Evolutionary conservation across 257 asterid genomes (phyloP), one percentile per base, ranked within the genome.

Genomic region (Plectranthus barbatus): DNA sequence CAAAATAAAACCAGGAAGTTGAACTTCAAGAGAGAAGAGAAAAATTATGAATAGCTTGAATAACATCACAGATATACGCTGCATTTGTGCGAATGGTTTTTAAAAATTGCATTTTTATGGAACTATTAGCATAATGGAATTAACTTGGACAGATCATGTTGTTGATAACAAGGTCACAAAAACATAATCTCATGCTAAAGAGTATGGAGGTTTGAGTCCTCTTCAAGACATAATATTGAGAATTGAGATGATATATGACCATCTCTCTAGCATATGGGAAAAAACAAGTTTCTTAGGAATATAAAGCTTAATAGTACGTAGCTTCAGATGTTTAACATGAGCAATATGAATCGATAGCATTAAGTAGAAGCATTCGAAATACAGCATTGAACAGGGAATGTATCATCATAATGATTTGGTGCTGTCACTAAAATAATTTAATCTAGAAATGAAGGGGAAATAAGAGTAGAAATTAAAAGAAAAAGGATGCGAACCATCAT

Each of bases 1-100:
- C 5, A 51, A 59, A 14, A 69, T 29, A 40, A 79, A 14, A 61
- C 48, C 39, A 54, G 40, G 44, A 60, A 50, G 34, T 20, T 54
- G 50, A 69, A 64, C 53, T 33, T 40, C 29, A 34, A 53, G 33
- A 12, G 17, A 31, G 42, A 19, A 29, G 8, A 18, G 34, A 3
- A 24, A 14, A 60, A 33, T n/a, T 14, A 7, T 20, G 44, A n/a
- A 4, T 36, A 44, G 11, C 21, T 65, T 12, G 41, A 66, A 36
- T 6, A 41, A 40, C 21, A 56, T 48, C 37, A 50, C 24, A 54
- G 26, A 33, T 37, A 62, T 61, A 10, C 14, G 42, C 13, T 6
- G 23, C 24, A 18, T 52, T 34, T 24, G 24, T 39, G 19, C 39
- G 13, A 53, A 24, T 23, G 58, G 60, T 34, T 37, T 17, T 33